A percentile compares a stretch with the other conserved stretches of the same genome.
Evolutionary conservation across 1,139 yeast genomes (phyloP).

Genomic region (Candida albicans): DNA sequence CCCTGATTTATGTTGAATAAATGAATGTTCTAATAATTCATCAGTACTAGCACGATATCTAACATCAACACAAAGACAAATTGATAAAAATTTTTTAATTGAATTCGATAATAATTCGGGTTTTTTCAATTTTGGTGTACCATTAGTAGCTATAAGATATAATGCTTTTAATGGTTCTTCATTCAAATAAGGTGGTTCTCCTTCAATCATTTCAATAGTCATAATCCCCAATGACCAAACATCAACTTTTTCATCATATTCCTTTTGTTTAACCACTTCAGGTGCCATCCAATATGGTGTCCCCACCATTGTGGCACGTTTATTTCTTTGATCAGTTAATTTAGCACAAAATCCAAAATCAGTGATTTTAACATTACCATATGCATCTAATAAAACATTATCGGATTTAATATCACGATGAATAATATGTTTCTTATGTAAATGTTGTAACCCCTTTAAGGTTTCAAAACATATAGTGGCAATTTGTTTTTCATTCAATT

Average conservation of each 20-base stretch:
- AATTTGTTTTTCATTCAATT: conserved; percentile 73
- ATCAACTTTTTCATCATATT: conserved; percentile 96
- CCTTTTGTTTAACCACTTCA: conserved; percentile 90
- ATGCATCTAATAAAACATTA: conserved; percentile 76
- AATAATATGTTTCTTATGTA: conserved; percentile 87
- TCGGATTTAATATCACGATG: conserved; percentile 97
- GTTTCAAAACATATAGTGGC: conserved; percentile 91
- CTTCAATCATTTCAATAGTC: conserved; percentile 98
- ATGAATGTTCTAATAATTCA: conserved; percentile 69
- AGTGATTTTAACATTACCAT: conserved; percentile 87
- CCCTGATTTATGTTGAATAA: conserved; percentile 71
- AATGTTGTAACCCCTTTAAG: conserved; percentile 84
- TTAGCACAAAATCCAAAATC: conserved; percentile 96
- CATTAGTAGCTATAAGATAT: conserved; percentile 91
- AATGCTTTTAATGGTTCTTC: conserved; percentile 93
- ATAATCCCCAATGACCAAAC: conserved; percentile 97
- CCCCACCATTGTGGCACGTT: conserved; percentile 98
- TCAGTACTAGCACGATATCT: conserved; percentile 81
- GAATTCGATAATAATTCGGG: conserved; percentile 74
- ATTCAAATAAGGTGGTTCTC: conserved; percentile 96
- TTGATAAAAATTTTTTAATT: conserved; percentile 67
- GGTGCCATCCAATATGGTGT: conserved; percentile 99
- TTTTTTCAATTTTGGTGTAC: conserved; percentile 90
- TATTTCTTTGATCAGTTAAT: conserved; percentile 78
- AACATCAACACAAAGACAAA: conserved; percentile 84